These are phyloP conservation scores for Calonectria pseudoreteaudii DNA, from an alignment of 2,329 filamentous ascomycete genomes.

Conservation along the genomic window DNA sequence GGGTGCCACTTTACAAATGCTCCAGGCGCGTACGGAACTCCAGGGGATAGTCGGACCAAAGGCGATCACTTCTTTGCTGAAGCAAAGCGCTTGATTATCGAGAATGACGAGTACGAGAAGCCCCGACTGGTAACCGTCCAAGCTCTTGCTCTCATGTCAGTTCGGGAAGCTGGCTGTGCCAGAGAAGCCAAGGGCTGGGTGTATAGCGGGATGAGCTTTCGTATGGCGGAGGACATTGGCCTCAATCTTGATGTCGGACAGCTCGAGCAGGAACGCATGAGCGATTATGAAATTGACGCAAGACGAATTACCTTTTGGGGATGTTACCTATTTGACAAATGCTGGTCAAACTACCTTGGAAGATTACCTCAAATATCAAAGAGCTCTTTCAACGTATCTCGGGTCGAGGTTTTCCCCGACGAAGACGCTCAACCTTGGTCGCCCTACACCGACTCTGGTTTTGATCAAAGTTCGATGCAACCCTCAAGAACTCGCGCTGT, in stretches of 20 bases:
- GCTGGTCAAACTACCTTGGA: conserved; percentile 97
- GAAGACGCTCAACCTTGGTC: conserved; percentile 91
- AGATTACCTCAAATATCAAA: conserved; percentile 88
- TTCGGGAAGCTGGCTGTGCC: conserved; percentile 93
- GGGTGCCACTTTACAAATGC: conserved; percentile 93
- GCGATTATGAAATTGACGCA: conserved; percentile 89
- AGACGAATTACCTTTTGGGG: conserved; percentile 96
- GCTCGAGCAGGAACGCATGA: conserved; percentile 70
- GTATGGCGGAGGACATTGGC: conserved; percentile 95
- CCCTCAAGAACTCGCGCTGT: conserved; percentile 86
- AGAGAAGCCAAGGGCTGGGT: conserved; percentile 97
- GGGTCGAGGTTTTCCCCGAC: conserved; percentile 89
- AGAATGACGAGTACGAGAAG: conserved; percentile 93
- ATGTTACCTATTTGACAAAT: conserved; percentile 98
- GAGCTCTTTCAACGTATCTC: conserved; percentile 84
- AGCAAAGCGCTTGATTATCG: conserved; percentile 88
- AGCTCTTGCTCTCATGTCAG: conserved; percentile 94
- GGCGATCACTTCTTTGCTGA: conserved; percentile 97
- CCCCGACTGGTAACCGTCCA: conserved; percentile 91
- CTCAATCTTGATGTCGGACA: conserved; percentile 85
- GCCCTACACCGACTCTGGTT: conserved; percentile 87
- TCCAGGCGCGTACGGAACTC: conserved; percentile 76
- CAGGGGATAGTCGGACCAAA: conserved; percentile 83
- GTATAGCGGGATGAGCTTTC: conserved; percentile 97
- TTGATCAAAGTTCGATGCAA: conserved; percentile 78